Percentiles rank a stretch among this genome's conserved stretches.
These are phyloP conservation scores for Solanum virginianum DNA, from an alignment of 257 asterid genomes.

Conservation along the genomic window DNA sequence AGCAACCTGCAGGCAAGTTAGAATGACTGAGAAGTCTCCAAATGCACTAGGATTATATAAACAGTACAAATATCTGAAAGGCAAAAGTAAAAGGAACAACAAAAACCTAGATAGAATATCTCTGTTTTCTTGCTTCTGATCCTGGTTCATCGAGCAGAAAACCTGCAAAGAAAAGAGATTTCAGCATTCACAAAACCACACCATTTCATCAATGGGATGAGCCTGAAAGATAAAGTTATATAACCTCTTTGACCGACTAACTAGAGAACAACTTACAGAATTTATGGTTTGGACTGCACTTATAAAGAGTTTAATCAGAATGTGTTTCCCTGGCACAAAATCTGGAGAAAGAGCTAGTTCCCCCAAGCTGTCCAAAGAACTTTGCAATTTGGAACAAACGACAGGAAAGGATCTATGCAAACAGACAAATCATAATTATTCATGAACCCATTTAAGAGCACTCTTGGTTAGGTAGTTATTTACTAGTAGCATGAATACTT, in stretches of 20 bases:
- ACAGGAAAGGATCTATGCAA: slow-evolving; percentile 49
- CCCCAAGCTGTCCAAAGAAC: slow-evolving; percentile 29
- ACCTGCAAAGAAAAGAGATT: slow-evolving; percentile 40
- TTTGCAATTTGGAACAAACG: slow-evolving; percentile 39
- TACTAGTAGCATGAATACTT: slow-evolving; percentile 14
- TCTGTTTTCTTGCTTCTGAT: slow-evolving; percentile 37
- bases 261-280: slow-evolving; percentile 35
- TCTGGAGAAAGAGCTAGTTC: slow-evolving; percentile 26
- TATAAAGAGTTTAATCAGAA: slow-evolving; percentile 36
- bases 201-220: background rate
- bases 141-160: slow-evolving; percentile 43
- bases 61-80: background rate
- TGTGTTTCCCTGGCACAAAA: slow-evolving; percentile 40
- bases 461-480: background rate
- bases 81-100: background rate
- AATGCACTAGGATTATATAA: background rate
- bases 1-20: slow-evolving; percentile 45
- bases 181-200: background rate
- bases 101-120: slow-evolving; percentile 45
- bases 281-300: slow-evolving; percentile 36
- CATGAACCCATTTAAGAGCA: background rate
- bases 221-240: background rate
- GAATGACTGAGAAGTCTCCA: background rate
- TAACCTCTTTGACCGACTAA: background rate
- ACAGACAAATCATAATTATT: background rate